Evolutionary conservation across 148 eudicot species (phyloP), one percentile per base, ranked within the genome.

Genomic region (Rhododendron simsii): DNA sequence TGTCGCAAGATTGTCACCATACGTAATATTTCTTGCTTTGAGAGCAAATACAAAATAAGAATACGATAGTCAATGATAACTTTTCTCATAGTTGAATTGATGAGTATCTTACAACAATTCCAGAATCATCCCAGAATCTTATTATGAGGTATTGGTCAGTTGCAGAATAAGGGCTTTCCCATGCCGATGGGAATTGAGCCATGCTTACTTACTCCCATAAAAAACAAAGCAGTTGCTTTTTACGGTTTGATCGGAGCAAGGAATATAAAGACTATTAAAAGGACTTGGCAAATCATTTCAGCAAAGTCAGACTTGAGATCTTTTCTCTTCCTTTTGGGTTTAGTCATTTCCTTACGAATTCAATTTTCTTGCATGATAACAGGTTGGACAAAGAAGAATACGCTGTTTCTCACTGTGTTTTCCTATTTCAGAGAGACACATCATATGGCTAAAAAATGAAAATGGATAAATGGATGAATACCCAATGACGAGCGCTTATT

Each of bases 221-320:
- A 2, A 59, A 57, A 65, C 6, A 39, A 8, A 12, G 18, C 2
- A 47, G 47, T 45, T 15, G 37, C 23, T 8, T 16, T 83, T 69
- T 53, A 15, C 48, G 0, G 59, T 47, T 69, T 53, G 59, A 83
- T 16, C 30, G 41, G 8, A 8, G 44, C 55, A 30, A 69, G 50
- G 84, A 83, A 28, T 16, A 83, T 30, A 73, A 84, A 15, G 23
- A 6, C 37, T 35, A 44, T 26, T 55, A 73, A 84, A 12, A 45
- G 61, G 20, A 73, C 45, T 84, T 10, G 85, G 80, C n/a, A 84
- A 71, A 50, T 51, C 80, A 48, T 28, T 12, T 21, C 85, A 67
- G 78, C 63, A 73, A 48, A 16, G 5, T 71, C 5, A 1, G 21
- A 28, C 74, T 35, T 75, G 80, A 84, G 74, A 26, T 71, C 59